Conservation (phyloP, 2,329 filamentous ascomycete genomes). For the Parastagonospora nodorum region DNA sequence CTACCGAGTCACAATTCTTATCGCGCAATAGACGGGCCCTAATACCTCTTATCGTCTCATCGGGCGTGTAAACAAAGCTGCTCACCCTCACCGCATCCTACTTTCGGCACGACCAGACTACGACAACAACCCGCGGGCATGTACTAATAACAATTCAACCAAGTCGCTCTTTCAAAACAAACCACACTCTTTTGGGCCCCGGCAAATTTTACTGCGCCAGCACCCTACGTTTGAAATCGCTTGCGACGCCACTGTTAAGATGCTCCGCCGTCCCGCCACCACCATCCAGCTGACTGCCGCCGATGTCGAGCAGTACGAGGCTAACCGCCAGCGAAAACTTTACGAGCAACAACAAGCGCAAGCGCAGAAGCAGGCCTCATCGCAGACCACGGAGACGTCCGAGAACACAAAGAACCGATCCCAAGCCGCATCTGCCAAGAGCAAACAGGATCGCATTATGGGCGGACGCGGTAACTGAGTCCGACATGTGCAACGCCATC, state of each 20-base stretch:
- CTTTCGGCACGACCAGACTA: neutral
- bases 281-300: constrained; percentile 70
- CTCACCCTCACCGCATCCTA: neutral
- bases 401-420: constrained; percentile 18
- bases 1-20: neutral
- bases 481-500: neutral
- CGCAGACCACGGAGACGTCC: constrained; percentile 22
- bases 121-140: neutral
- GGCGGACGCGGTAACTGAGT: constrained; percentile 20
- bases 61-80: constrained; percentile 1
- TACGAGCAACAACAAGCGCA: constrained; percentile 29
- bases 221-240: neutral
- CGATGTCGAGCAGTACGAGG: constrained; percentile 73
- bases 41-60: neutral
- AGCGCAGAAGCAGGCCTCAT: constrained; percentile 13
- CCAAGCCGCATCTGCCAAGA: constrained; percentile 17
- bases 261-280: constrained; percentile 72
- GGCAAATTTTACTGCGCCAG: no score
- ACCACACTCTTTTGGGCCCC: neutral
- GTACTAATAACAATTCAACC: neutral
- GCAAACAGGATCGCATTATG: constrained; percentile 41
- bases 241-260: constrained; percentile 34
- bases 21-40: neutral
- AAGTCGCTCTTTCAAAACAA: constrained; percentile 6
- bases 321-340: constrained; percentile 54